Conservation (phyloP, 2,329 filamentous ascomycete genomes). For the Gaeumannomyces sp. region DNA sequence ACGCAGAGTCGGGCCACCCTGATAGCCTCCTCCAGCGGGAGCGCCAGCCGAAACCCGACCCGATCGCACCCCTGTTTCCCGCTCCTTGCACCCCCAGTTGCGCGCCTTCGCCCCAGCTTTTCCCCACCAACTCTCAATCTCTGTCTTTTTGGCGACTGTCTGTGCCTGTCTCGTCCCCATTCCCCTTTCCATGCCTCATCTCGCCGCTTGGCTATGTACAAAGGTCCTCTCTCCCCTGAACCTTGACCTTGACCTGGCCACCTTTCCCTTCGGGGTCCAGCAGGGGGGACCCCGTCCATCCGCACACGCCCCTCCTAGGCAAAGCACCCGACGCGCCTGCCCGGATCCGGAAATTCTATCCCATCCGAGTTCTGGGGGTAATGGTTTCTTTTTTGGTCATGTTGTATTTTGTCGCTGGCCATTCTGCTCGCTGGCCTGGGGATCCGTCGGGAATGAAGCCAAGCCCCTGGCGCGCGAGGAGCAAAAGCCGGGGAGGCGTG, state of each 20-base stretch:
- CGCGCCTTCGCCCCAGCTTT: conserved; percentile 7
- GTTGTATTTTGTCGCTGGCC: too few relatives aligned
- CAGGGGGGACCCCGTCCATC: not conserved
- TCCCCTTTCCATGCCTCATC: too few relatives aligned
- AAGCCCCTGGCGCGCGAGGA: not conserved
- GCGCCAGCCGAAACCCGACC: conserved; percentile 9
- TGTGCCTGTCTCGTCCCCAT: too few relatives aligned
- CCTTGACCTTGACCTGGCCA: too few relatives aligned
- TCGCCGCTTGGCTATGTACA: too few relatives aligned
- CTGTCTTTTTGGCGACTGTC: not conserved
- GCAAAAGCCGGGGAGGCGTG: not conserved
- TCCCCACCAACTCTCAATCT: conserved; percentile 7
- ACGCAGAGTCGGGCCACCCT: not conserved
- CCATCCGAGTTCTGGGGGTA: too few relatives aligned
- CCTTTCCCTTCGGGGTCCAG: not conserved
- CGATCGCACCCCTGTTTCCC: conserved; percentile 5
- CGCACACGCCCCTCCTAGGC: not conserved
- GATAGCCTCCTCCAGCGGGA: conserved; percentile 3
- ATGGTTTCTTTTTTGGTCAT: not conserved
- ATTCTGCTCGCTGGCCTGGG: not conserved
- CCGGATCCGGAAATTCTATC: not conserved
- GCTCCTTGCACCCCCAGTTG: conserved; percentile 1
- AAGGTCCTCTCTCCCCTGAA: too few relatives aligned
- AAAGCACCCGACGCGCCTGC: not conserved
- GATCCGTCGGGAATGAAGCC: not conserved